These are phyloP conservation scores for Dalechampia spathulata DNA, from an alignment of 441 rosid species.

Conservation along the genomic window DNA sequence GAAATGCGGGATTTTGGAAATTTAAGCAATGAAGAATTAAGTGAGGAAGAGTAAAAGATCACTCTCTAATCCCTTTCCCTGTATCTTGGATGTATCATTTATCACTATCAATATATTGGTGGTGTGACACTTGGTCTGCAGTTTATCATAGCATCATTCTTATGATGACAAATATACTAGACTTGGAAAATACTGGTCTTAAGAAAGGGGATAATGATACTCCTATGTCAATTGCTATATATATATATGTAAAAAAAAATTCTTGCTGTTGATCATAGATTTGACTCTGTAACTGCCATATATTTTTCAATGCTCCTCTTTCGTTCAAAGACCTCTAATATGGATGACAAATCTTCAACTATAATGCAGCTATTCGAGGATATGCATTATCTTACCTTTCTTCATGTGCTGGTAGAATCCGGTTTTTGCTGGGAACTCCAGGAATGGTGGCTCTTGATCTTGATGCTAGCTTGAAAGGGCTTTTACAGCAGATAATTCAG, in stretches of 20 bases:
- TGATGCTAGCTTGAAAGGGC: slow-evolving; percentile 81
- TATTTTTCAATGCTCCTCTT: slow-evolving; percentile 10
- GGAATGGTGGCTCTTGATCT: slow-evolving; percentile 99
- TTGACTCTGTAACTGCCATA: slow-evolving; percentile 4
- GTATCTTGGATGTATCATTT: not conserved
- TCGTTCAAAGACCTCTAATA: slow-evolving; percentile 5
- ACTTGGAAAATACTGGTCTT: not conserved
- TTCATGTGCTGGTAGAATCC: slow-evolving; percentile 96
- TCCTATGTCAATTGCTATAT: no score
- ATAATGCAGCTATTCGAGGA: slow-evolving; percentile 92
- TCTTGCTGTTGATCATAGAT: not conserved
- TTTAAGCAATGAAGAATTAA: not conserved
- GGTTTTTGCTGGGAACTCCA: slow-evolving; percentile 89
- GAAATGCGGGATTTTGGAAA: not conserved
- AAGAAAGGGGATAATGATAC: no score
- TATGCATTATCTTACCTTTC: slow-evolving; percentile 98
- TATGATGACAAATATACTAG: not conserved
- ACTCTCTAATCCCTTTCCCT: not conserved
- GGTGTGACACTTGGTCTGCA: not conserved
- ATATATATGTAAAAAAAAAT: no score
- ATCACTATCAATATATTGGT: no score
- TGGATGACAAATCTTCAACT: slow-evolving; percentile 14
- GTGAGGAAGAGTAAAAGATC: not conserved
- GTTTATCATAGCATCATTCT: not conserved
- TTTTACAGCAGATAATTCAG: slow-evolving; percentile 78